These are phyloP conservation scores for Rusavskia elegans DNA, from an alignment of 495 filamentous ascomycete genomes.

Conservation along the genomic window DNA sequence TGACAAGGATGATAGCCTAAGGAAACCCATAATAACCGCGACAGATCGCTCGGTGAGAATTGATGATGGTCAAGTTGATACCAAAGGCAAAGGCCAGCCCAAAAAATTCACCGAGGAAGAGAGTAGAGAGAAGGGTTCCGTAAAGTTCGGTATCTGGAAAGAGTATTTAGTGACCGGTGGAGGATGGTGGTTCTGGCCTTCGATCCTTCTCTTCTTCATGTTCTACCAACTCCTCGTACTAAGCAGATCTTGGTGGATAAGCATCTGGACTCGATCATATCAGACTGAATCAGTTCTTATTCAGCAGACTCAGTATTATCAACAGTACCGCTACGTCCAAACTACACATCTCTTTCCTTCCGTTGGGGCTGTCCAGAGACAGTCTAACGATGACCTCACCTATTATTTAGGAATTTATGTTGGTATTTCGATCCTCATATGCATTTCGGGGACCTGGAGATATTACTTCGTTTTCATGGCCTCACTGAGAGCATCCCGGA, in stretches of 20 bases:
- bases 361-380: neutral
- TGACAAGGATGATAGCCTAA: conserved; percentile 19
- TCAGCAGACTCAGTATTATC: neutral
- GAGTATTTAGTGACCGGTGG: conserved; percentile 51
- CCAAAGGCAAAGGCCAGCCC: conserved; percentile 19
- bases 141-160: conserved; percentile 45
- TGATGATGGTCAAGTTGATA: conserved; percentile 9
- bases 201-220: conserved; percentile 35
- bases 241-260: conserved; percentile 50
- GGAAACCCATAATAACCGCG: conserved; percentile 24
- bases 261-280: conserved; percentile 43
- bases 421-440: conserved; percentile 37
- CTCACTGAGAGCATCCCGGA: conserved; percentile 46
- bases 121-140: conserved; percentile 44
- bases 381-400: conserved; percentile 16
- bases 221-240: conserved; percentile 33
- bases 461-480: conserved; percentile 42
- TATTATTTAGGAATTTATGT: conserved; percentile 60
- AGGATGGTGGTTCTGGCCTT: conserved; percentile 44
- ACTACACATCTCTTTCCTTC: neutral
- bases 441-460: conserved; percentile 37
- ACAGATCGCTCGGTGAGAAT: conserved; percentile 8
- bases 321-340: neutral
- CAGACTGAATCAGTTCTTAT: conserved; percentile 1
- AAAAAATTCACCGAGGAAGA: conserved; percentile 68